Conservation (phyloP, 306 rosid species). For the Aeschynomene evenia region DNA sequence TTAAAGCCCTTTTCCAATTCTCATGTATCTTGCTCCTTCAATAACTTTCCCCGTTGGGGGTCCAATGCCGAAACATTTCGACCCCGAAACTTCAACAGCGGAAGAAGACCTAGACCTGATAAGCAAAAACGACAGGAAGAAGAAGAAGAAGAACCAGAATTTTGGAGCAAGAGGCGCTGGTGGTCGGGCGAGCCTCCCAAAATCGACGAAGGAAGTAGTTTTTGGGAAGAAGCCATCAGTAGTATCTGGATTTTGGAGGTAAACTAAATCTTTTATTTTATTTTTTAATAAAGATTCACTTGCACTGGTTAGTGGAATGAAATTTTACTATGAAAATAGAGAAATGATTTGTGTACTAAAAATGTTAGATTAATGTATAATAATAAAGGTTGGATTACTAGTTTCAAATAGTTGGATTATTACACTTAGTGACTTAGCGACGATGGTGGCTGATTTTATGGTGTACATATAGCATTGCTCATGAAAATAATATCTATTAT, state of each 20-base stretch:
- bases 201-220: slow-evolving; percentile 49
- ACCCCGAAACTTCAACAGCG: slow-evolving; percentile 40
- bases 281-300: too few species aligned
- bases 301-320: too few species aligned
- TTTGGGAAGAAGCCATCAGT: slow-evolving; percentile 55
- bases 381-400: too few species aligned
- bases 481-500: too few species aligned
- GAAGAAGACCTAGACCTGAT: slow-evolving; percentile 32
- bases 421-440: too few species aligned
- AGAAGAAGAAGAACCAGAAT: slow-evolving; percentile 33
- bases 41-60: slow-evolving; percentile 69
- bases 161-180: slow-evolving; percentile 61
- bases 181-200: slow-evolving; percentile 66
- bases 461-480: too few species aligned
- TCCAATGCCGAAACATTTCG: slow-evolving; percentile 68
- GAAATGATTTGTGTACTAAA: too few species aligned
- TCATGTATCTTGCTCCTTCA: slow-evolving; percentile 45
- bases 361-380: too few species aligned
- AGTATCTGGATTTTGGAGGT: slow-evolving; percentile 84
- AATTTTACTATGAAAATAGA: too few species aligned
- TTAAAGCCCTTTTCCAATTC: slow-evolving; percentile 19
- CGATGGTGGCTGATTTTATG: too few species aligned
- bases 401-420: too few species aligned
- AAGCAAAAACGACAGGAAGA: slow-evolving; percentile 27
- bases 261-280: background rate